A percentile compares a stretch with the other conserved stretches of the same genome.
Evolutionary conservation across 192 early-diverging fungal genomes (phyloP).

Genomic region (Umbelopsis sp.): DNA sequence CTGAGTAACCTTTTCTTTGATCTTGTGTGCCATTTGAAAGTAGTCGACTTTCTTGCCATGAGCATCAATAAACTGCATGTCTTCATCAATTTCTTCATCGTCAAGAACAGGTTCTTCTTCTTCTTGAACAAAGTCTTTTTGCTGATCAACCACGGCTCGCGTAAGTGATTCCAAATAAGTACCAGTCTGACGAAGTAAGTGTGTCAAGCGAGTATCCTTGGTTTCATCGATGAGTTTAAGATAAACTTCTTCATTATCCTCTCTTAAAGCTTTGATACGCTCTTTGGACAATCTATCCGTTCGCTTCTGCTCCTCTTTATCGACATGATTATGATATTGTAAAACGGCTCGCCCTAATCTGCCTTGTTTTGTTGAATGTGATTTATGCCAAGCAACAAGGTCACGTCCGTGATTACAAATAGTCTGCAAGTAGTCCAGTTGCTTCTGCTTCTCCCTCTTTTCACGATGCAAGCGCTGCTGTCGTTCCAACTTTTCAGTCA

Average conservation of each 20-base stretch:
- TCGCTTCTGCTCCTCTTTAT: conserved; percentile 93
- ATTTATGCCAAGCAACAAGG: conserved; percentile 70
- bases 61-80: conserved; percentile 28
- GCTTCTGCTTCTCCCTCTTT: conserved; percentile 80
- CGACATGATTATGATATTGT: conserved; percentile 75
- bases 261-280: conserved; percentile 93
- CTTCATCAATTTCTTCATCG: conserved; percentile 35
- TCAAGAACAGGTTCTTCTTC: conserved; percentile 28
- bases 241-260: conserved; percentile 97
- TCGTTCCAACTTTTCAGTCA: conserved; percentile 89
- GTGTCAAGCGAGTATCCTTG: conserved; percentile 94
- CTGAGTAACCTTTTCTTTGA: conserved; percentile 80
- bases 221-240: conserved; percentile 90
- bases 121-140: conserved; percentile 49
- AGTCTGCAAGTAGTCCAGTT: conserved; percentile 76
- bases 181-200: conserved; percentile 89
- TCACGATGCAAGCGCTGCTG: conserved; percentile 88
- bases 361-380: conserved; percentile 66
- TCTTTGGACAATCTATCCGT: conserved; percentile 83
- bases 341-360: conserved; percentile 78
- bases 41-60: conserved; percentile 70
- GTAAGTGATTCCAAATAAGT: conserved; percentile 82
- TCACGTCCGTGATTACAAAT: conserved; percentile 77
- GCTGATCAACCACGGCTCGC: conserved; percentile 83
- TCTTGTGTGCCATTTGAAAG: conserved; percentile 85